Conservation (phyloP, 108 stramenopile genomes). For the Cyclotella distinguenda region DNA sequence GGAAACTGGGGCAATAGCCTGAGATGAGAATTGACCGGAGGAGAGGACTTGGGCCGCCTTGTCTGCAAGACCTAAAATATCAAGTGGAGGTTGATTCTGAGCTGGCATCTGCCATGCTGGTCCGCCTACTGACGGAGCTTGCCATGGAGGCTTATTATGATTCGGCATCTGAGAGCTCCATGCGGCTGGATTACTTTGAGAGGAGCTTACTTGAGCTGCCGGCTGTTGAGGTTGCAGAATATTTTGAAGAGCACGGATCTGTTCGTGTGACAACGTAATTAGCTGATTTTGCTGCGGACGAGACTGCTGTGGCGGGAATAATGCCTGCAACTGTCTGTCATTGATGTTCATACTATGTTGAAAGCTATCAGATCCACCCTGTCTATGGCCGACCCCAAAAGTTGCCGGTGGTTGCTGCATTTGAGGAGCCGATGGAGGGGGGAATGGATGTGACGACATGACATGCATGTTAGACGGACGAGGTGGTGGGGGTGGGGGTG, state of each 20-base stretch:
- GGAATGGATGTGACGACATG: too few species aligned
- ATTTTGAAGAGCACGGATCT: conserved; percentile 7
- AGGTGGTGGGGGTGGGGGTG: conserved; percentile 17
- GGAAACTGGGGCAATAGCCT: conserved; percentile 1
- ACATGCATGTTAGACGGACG: conserved; percentile 9
- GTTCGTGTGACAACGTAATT: neutral
- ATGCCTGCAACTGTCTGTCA: conserved; percentile 35
- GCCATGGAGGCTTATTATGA: neutral
- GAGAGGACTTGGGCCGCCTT: conserved; percentile 75
- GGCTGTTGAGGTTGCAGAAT: conserved; percentile 10
- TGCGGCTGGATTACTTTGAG: neutral
- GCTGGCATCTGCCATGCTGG: neutral
- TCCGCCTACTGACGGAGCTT: neutral
- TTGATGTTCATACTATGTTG: conserved; percentile 2
- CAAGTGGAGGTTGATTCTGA: conserved; percentile 27
- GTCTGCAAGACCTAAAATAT: conserved; percentile 76
- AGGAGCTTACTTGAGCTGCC: neutral
- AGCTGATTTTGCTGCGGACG: conserved; percentile 13
- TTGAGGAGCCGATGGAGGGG: conserved; percentile 8
- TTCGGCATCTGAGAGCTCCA: neutral
- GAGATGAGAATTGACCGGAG: conserved; percentile 25
- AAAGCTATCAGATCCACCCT: too few species aligned
- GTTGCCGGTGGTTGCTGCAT: conserved; percentile 17
- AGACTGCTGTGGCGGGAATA: conserved; percentile 39
- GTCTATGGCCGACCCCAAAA: neutral